phyloP scores from a whole-genome alignment of 495 filamentous ascomycete genomes.

The Echria macrotheca region DNA sequence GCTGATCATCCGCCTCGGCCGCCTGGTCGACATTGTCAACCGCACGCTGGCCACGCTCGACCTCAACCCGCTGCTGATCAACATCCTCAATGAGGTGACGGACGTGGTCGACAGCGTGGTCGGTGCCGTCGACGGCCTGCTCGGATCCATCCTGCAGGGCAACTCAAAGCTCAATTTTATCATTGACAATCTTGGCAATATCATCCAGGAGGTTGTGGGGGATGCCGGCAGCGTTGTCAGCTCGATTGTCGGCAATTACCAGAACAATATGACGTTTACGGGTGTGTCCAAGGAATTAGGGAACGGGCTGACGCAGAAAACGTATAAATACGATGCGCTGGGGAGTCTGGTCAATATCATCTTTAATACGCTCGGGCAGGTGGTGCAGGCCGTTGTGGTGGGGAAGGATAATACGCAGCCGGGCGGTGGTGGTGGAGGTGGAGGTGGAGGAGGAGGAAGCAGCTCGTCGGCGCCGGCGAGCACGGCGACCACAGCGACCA shows the following conservation, averaged over 20 bases:
- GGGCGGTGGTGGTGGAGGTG: constrained; percentile 9
- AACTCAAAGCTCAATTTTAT: constrained; percentile 47
- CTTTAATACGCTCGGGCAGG: constrained; percentile 48
- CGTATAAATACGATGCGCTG: constrained; percentile 45
- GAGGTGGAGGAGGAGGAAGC: not conserved
- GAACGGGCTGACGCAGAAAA: constrained; percentile 49
- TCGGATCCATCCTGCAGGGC: constrained; percentile 49
- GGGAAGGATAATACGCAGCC: constrained; percentile 14
- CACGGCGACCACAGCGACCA: too few species aligned
- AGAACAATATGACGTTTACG: constrained; percentile 53
- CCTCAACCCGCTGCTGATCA: constrained; percentile 52
- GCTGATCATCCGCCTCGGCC: constrained; percentile 50
- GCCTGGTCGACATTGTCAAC: constrained; percentile 55
- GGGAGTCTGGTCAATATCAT: constrained; percentile 54
- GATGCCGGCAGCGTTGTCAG: constrained; percentile 32
- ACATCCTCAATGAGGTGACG: constrained; percentile 46
- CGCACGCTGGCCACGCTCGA: constrained; percentile 50
- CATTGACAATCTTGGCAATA: constrained; percentile 56
- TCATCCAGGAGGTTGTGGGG: constrained; percentile 48
- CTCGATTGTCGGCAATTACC: constrained; percentile 50
- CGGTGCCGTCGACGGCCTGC: constrained; percentile 48
- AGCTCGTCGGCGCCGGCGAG: too few species aligned
- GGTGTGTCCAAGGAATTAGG: constrained; percentile 38
- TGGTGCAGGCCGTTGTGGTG: constrained; percentile 50
- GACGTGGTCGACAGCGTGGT: constrained; percentile 44